phyloP scores from a whole-genome alignment of 2,329 filamentous ascomycete genomes.

The Colletotrichum tropicale region DNA sequence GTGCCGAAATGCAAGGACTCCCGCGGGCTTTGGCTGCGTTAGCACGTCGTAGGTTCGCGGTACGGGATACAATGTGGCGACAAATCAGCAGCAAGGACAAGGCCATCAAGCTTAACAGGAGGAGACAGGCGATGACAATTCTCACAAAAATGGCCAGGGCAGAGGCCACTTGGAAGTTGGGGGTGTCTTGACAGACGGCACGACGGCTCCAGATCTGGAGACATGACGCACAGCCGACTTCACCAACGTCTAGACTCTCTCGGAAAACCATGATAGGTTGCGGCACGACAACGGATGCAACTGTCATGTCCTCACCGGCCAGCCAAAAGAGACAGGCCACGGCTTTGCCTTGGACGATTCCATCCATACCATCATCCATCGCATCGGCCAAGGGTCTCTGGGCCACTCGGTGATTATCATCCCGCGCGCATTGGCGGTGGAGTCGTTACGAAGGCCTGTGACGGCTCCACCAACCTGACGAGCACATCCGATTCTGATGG shows the following conservation, averaged over 20 bases:
- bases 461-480: constrained; percentile 18
- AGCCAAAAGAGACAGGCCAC: not conserved
- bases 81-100: not conserved
- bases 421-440: constrained; percentile 18
- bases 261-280: not conserved
- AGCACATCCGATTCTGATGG: constrained; percentile 15
- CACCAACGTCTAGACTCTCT: constrained; percentile 1
- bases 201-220: not conserved
- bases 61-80: not conserved
- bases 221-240: constrained; percentile 12
- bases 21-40: not conserved
- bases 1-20: not conserved
- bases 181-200: not conserved
- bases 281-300: not conserved
- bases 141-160: not conserved
- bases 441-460: constrained; percentile 16
- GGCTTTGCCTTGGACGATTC: not conserved
- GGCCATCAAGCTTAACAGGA: not conserved
- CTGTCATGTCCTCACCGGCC: not conserved
- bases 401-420: constrained; percentile 12
- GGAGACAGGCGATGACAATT: not conserved
- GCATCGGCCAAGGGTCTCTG: not conserved
- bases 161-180: not conserved
- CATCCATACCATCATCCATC: not conserved
- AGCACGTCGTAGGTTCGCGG: not conserved